Conservation (phyloP, 139 green algal genomes). For the Tetraselmis chui region DNA sequence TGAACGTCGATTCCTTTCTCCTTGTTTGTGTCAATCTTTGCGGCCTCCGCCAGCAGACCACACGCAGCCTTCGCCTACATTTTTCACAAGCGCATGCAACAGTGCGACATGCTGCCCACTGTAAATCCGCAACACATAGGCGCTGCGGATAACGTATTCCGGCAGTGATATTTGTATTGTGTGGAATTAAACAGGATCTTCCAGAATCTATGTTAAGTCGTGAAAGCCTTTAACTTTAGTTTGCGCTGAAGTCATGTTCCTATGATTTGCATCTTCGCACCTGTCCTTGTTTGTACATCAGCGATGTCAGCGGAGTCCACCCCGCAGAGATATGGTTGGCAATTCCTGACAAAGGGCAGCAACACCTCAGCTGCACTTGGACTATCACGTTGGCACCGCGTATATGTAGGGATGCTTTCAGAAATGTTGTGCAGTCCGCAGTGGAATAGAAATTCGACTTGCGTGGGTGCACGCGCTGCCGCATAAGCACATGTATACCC, state of each 20-base stretch:
- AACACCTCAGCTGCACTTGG: not conserved
- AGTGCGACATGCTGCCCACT: too few species aligned
- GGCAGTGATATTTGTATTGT: too few species aligned
- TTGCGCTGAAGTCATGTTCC: too few species aligned
- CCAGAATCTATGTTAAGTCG: too few species aligned
- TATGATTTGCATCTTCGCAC: not conserved
- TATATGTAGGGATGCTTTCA: not conserved
- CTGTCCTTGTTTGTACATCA: not conserved
- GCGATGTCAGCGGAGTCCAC: not conserved
- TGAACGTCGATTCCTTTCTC: not conserved
- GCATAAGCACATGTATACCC: not conserved
- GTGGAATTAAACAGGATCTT: not conserved
- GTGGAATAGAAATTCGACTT: not conserved
- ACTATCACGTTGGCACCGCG: not conserved
- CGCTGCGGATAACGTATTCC: too few species aligned
- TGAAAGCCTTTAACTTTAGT: too few species aligned
- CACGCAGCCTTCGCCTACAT: not conserved
- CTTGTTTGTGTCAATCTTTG: not conserved
- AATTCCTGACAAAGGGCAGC: not conserved
- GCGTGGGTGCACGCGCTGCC: not conserved
- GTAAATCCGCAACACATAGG: too few species aligned
- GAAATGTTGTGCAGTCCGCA: not conserved
- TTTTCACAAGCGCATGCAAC: not conserved
- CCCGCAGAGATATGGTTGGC: not conserved
- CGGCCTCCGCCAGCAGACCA: not conserved